These are phyloP conservation scores for Beauveria sp. DNA, from an alignment of 2,329 filamentous ascomycete genomes.

Conservation along the genomic window DNA sequence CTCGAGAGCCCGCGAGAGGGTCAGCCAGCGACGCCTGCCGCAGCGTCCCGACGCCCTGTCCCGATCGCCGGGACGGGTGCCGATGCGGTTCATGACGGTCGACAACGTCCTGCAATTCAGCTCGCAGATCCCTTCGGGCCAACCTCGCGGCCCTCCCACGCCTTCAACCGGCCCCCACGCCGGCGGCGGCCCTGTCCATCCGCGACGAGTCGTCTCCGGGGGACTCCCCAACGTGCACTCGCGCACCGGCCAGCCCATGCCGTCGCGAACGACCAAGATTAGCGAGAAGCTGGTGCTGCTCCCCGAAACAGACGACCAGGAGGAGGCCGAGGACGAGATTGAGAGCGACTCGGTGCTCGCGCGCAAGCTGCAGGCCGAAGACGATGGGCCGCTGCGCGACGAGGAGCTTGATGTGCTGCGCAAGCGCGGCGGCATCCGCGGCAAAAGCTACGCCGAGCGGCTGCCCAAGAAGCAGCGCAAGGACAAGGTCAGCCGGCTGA, in stretches of 20 bases:
- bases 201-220: slow-evolving; percentile 25
- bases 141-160: slow-evolving; percentile 65
- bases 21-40: slow-evolving; percentile 23
- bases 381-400: slow-evolving; percentile 57
- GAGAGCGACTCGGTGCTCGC: slow-evolving; percentile 34
- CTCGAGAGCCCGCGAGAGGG: slow-evolving; percentile 25
- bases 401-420: slow-evolving; percentile 59
- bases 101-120: slow-evolving; percentile 93
- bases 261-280: slow-evolving; percentile 83
- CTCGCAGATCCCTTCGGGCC: slow-evolving; percentile 90
- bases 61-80: slow-evolving; percentile 25
- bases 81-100: slow-evolving; percentile 76
- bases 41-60: slow-evolving; percentile 26
- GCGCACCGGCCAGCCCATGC: slow-evolving; percentile 53
- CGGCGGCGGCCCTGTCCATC: slow-evolving; percentile 12
- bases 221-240: slow-evolving; percentile 33
- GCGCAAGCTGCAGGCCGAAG: slow-evolving; percentile 43
- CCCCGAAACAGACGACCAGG: slow-evolving; percentile 62
- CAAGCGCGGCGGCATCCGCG: slow-evolving; percentile 52
- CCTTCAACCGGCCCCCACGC: slow-evolving; percentile 28
- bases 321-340: slow-evolving; percentile 51
- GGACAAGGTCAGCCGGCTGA: slow-evolving; percentile 82
- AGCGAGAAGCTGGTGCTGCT: slow-evolving; percentile 95
- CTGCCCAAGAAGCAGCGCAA: slow-evolving; percentile 80
- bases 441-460: slow-evolving; percentile 91